Conservation (phyloP, 257 asterid species). For the Agastache rugosa region DNA sequence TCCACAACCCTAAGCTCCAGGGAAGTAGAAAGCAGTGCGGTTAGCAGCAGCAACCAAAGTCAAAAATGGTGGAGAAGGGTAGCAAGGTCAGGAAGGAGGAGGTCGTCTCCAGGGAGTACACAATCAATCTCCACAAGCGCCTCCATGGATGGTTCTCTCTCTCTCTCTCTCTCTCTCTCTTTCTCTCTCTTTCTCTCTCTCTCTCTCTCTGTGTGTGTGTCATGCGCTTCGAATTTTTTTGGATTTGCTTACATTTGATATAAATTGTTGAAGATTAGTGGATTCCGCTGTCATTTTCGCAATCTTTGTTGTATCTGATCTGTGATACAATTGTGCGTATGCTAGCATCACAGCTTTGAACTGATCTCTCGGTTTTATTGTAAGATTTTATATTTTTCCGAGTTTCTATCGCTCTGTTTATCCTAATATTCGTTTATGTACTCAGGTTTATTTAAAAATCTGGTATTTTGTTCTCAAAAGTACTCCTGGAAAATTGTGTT, state of each 20-base stretch:
- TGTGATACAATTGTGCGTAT: not conserved
- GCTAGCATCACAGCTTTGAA: not conserved
- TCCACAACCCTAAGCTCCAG: slow-evolving; percentile 26
- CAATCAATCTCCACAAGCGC: slow-evolving; percentile 63
- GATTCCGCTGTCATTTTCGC: not conserved
- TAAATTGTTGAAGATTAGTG: too few relatives aligned
- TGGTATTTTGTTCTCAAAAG: not conserved
- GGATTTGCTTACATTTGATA: not conserved
- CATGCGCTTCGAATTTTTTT: not conserved
- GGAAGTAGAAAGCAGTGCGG: slow-evolving; percentile 32
- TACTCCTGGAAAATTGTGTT: not conserved
- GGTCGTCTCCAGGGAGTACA: slow-evolving; percentile 61
- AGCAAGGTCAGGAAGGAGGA: slow-evolving; percentile 57
- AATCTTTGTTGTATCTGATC: not conserved
- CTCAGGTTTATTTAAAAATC: not conserved
- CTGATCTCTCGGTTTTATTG: not conserved
- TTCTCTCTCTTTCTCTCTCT: not conserved
- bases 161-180: slow-evolving; percentile 41
- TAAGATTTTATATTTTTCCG: too few relatives aligned
- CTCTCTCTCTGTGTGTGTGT: not conserved
- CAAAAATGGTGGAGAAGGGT: slow-evolving; percentile 55
- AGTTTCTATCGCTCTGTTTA: not conserved
- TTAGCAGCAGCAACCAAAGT: slow-evolving; percentile 17
- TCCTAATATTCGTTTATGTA: not conserved
- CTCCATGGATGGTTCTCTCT: slow-evolving; percentile 65